phyloP scores from a whole-genome alignment of 768 basidiomycete species.

The Steccherinum ochraceum region DNA sequence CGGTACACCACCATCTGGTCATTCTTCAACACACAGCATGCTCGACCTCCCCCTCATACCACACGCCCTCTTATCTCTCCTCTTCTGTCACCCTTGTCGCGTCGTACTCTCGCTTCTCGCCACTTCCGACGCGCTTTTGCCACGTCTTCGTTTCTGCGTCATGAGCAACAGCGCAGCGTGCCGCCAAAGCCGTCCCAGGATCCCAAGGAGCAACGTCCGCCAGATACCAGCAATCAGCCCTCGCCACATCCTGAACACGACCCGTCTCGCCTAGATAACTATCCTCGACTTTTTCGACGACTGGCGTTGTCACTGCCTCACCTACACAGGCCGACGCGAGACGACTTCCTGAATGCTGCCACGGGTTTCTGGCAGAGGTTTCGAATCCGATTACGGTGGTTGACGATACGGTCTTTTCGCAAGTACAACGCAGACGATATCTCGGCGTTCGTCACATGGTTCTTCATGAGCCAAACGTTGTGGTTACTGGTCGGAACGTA shows the following conservation, averaged over 20 bases:
- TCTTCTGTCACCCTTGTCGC: too few relatives aligned
- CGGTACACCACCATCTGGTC: constrained; percentile 48
- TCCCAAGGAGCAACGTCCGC: not conserved
- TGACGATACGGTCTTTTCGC: constrained; percentile 90
- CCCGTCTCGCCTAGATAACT: constrained; percentile 46
- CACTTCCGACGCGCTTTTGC: not conserved
- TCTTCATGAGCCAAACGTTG: constrained; percentile 89
- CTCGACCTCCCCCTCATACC: not conserved
- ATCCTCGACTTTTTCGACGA: constrained; percentile 76
- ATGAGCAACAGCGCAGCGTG: not conserved
- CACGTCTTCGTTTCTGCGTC: not conserved
- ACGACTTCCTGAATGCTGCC: constrained; percentile 83
- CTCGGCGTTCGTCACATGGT: constrained; percentile 94
- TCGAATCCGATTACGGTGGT: constrained; percentile 94
- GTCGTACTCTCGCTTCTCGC: too few relatives aligned
- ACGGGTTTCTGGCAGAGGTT: constrained; percentile 88
- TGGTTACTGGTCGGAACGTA: constrained; percentile 96
- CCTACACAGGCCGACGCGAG: constrained; percentile 73
- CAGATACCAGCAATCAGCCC: not conserved
- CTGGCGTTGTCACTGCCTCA: constrained; percentile 75
- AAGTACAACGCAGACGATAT: constrained; percentile 96
- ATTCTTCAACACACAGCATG: constrained; percentile 39
- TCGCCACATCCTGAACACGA: not conserved
- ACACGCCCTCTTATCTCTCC: not conserved
- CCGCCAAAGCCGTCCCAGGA: not conserved